phyloP scores from a whole-genome alignment of 169 alveolate genomes.

The Plasmodium inui region DNA sequence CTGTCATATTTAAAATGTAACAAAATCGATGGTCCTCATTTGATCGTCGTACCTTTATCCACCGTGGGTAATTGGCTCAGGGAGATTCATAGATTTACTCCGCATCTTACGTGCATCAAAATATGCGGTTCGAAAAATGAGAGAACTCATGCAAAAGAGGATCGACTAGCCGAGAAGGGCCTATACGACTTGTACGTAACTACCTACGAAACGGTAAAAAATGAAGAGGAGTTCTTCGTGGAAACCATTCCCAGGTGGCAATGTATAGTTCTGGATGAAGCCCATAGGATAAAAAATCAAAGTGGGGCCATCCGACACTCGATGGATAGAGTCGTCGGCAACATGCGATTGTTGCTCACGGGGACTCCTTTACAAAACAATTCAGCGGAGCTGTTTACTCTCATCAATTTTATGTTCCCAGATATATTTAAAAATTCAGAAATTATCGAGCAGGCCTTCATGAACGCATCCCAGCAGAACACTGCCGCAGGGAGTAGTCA shows the following conservation, averaged over 20 bases:
- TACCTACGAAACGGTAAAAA: slow-evolving; percentile 93
- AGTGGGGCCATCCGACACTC: slow-evolving; percentile 94
- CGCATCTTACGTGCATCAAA: slow-evolving; percentile 89
- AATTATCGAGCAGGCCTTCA: slow-evolving; percentile 93
- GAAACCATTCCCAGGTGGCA: slow-evolving; percentile 93
- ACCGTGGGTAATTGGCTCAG: slow-evolving; percentile 97
- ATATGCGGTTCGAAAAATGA: slow-evolving; percentile 92
- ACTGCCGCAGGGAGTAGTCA: slow-evolving; percentile 2
- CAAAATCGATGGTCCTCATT: slow-evolving; percentile 93
- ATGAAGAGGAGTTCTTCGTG: slow-evolving; percentile 92
- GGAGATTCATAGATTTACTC: slow-evolving; percentile 92
- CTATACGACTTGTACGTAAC: slow-evolving; percentile 91
- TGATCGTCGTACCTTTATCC: slow-evolving; percentile 95
- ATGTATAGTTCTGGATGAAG: slow-evolving; percentile 98
- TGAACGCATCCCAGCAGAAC: slow-evolving; percentile 45
- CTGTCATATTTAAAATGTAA: slow-evolving; percentile 87
- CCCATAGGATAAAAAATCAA: slow-evolving; percentile 98
- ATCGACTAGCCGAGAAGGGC: slow-evolving; percentile 88
- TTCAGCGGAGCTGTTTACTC: slow-evolving; percentile 94
- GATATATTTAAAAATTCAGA: slow-evolving; percentile 96
- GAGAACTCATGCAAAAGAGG: slow-evolving; percentile 90
- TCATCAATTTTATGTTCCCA: slow-evolving; percentile 97
- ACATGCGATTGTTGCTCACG: slow-evolving; percentile 93
- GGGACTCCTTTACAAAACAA: slow-evolving; percentile 98
- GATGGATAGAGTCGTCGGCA: slow-evolving; percentile 90